Conservation (phyloP, 2,329 filamentous ascomycete species). For the Calycina marina region DNA sequence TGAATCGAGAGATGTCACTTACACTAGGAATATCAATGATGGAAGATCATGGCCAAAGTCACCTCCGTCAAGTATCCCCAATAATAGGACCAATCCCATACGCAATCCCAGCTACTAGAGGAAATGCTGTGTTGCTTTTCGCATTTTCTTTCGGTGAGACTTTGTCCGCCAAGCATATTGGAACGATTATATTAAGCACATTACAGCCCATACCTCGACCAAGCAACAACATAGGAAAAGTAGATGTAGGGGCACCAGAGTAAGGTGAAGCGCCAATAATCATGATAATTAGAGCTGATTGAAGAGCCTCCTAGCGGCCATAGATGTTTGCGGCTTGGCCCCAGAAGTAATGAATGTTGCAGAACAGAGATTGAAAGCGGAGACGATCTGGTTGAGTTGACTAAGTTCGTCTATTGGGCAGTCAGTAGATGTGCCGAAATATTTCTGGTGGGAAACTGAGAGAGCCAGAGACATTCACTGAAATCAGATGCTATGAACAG, state of each 20-base stretch:
- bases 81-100: conserved; percentile 44
- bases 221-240: conserved; percentile 44
- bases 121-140: conserved; percentile 46
- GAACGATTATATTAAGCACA: conserved; percentile 44
- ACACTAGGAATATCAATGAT: conserved; percentile 42
- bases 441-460: no score
- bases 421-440: conserved; percentile 1
- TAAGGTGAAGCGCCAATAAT: conserved; percentile 47
- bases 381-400: conserved; percentile 55
- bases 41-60: conserved; percentile 55
- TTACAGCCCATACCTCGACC: conserved; percentile 47
- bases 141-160: conserved; percentile 47
- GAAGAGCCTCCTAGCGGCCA: conserved; percentile 43
- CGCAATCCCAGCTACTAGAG: conserved; percentile 41
- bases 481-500: conserved; percentile 52
- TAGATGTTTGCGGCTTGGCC: conserved; percentile 51
- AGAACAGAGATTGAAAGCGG: conserved; percentile 51
- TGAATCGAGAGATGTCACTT: no score
- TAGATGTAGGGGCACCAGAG: conserved; percentile 36
- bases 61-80: conserved; percentile 38
- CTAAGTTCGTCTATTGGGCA: conserved; percentile 31
- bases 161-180: conserved; percentile 49
- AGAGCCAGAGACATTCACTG: no score
- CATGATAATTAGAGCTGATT: conserved; percentile 40
- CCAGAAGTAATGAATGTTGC: conserved; percentile 55